These are phyloP conservation scores for Neoboletus subvelutipes DNA, from an alignment of 768 basidiomycete genomes.

Conservation along the genomic window DNA sequence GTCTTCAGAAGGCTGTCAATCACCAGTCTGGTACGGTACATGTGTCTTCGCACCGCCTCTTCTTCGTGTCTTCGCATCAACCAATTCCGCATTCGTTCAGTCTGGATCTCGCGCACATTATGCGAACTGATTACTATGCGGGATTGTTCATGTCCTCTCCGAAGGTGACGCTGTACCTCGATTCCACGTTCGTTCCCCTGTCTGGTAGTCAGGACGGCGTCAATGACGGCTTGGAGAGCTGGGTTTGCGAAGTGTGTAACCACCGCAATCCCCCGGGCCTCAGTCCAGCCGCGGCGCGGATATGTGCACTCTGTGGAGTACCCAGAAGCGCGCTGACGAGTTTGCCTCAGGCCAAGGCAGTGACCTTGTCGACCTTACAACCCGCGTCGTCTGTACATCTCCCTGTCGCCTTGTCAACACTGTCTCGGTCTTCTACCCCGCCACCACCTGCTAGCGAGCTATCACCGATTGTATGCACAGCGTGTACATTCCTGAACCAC, in stretches of 20 bases:
- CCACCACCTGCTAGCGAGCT: constrained; percentile 17
- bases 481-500: constrained; percentile 93
- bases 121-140: constrained; percentile 83
- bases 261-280: constrained; percentile 77
- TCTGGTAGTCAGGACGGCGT: constrained; percentile 29
- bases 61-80: constrained; percentile 66
- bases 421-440: constrained; percentile 20
- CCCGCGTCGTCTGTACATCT: constrained; percentile 38
- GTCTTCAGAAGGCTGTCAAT: constrained; percentile 75
- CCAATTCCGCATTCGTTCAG: constrained; percentile 60
- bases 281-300: constrained; percentile 63
- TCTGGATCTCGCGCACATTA: constrained; percentile 61
- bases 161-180: constrained; percentile 80
- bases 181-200: constrained; percentile 29
- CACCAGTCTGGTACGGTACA: constrained; percentile 75
- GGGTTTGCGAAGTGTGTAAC: constrained; percentile 90
- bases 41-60: constrained; percentile 80
- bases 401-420: constrained; percentile 22
- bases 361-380: constrained; percentile 41
- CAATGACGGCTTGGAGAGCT: constrained; percentile 49
- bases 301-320: constrained; percentile 84
- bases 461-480: constrained; percentile 63
- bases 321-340: constrained; percentile 45
- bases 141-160: constrained; percentile 88
- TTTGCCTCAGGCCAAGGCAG: constrained; percentile 24